Evolutionary conservation across 225 moss, liverwort and hornwort species (phyloP).

Genomic region (Climacium dendroides): DNA sequence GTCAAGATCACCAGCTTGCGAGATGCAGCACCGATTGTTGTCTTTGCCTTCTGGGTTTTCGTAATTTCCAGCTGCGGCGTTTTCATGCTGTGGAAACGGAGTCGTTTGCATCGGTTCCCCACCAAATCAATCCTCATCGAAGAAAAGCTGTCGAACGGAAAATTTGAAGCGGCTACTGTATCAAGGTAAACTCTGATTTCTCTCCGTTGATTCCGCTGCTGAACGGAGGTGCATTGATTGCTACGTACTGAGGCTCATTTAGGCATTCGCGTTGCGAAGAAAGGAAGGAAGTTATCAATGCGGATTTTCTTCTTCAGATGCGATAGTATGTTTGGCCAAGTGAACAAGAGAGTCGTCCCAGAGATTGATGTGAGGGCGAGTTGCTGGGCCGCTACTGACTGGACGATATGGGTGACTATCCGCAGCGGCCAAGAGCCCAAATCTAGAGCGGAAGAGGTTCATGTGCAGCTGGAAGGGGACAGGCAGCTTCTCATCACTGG

Average conservation of each 20-base stretch:
- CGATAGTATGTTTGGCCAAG: neutral
- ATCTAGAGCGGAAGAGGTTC: constrained; percentile 20
- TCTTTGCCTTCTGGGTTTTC: constrained; percentile 49
- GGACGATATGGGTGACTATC: neutral
- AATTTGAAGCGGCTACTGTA: neutral
- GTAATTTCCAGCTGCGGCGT: constrained; percentile 16
- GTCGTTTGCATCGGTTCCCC: constrained; percentile 5
- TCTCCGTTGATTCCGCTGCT: neutral
- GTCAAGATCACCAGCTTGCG: constrained; percentile 53
- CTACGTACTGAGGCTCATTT: neutral
- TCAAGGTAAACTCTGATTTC: neutral
- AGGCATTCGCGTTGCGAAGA: neutral
- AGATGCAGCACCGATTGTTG: constrained; percentile 29
- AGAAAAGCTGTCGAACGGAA: neutral
- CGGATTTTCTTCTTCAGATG: neutral
- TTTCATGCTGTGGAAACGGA: constrained; percentile 39
- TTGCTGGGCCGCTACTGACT: neutral
- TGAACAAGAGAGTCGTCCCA: neutral
- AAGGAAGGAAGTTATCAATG: neutral
- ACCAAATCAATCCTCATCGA: constrained; percentile 14
- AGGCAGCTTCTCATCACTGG: constrained; percentile 49
- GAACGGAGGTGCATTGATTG: neutral
- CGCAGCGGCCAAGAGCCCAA: neutral
- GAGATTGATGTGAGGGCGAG: neutral
- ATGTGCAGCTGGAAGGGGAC: constrained; percentile 26